Evolutionary conservation across 169 alveolate genomes (phyloP).

Genomic region (Plasmodium gaboni): DNA sequence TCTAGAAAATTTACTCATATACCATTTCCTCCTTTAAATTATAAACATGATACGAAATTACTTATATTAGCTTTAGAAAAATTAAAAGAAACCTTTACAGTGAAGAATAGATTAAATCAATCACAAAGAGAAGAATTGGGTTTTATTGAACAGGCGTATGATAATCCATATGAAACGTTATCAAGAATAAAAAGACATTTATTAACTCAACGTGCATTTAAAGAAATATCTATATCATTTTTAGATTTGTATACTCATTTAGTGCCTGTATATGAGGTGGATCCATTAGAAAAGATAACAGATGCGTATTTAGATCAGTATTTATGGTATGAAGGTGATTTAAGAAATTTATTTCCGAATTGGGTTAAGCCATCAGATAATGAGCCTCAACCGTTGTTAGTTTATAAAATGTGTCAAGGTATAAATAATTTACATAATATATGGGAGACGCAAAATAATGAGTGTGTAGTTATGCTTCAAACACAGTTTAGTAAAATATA

Average conservation of each 20-base stretch:
- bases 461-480: conserved; percentile 96
- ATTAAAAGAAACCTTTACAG: conserved; percentile 97
- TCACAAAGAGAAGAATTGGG: conserved; percentile 99
- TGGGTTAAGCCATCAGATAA: conserved; percentile 99
- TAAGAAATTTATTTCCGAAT: conserved; percentile 98
- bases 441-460: conserved; percentile 97
- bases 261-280: conserved; percentile 99
- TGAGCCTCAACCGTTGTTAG: conserved; percentile 99
- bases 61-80: conserved; percentile 98
- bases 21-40: conserved; percentile 99
- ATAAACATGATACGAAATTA: conserved; percentile 99
- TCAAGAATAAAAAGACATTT: conserved; percentile 99
- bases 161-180: conserved; percentile 99
- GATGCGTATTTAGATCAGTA: conserved; percentile 99
- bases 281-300: conserved; percentile 99
- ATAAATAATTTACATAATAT: conserved; percentile 98
- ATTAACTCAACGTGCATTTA: conserved; percentile 98
- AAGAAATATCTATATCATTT: conserved; percentile 98
- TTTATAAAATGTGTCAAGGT: conserved; percentile 99
- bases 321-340: conserved; percentile 99
- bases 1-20: conserved; percentile 98
- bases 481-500: conserved; percentile 91
- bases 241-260: conserved; percentile 99
- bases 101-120: conserved; percentile 97
- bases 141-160: conserved; percentile 99